phyloP scores from a whole-genome alignment of 2,329 filamentous ascomycete species.

The Tricladium varicosporioides region DNA sequence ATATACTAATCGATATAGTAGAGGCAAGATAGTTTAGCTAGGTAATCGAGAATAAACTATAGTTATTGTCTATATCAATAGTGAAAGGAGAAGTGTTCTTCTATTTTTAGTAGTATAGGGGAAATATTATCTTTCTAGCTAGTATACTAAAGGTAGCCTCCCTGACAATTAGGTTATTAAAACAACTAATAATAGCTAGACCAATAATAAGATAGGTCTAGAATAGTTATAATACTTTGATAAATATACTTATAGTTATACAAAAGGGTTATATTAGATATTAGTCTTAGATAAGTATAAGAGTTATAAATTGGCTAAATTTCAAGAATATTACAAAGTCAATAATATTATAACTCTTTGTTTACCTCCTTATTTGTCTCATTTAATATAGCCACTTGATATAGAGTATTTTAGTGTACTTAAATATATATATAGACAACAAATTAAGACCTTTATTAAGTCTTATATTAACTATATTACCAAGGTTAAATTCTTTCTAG shows the following conservation, averaged over 20 bases:
- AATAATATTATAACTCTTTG: conserved; percentile 37
- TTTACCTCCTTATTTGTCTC: conserved; percentile 32
- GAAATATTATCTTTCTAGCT: conserved; percentile 23
- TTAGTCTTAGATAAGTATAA: conserved; percentile 39
- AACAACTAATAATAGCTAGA: conserved; percentile 36
- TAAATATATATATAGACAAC: conserved; percentile 34
- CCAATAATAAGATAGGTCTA: conserved; percentile 35
- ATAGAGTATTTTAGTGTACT: conserved; percentile 37
- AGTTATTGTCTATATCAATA: conserved; percentile 27
- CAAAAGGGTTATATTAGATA: conserved; percentile 32
- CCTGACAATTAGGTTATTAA: conserved; percentile 31
- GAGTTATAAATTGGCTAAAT: conserved; percentile 37
- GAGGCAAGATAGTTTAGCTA: conserved; percentile 21
- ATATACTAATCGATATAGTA: conserved; percentile 14
- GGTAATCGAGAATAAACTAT: conserved; percentile 30
- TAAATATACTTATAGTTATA: conserved; percentile 27
- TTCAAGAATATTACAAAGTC: conserved; percentile 36
- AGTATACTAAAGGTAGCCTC: conserved; percentile 28
- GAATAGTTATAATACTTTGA: conserved; percentile 38
- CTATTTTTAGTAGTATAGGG: conserved; percentile 29
- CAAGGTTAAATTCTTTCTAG: conserved; percentile 30
- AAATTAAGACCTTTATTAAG: conserved; percentile 32
- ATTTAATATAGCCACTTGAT: conserved; percentile 41
- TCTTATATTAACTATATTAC: conserved; percentile 33
- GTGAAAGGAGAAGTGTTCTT: conserved; percentile 20